Percentiles rank a stretch among this genome's conserved stretches.
Evolutionary conservation across 305 asterid species (phyloP).

Genomic region (Solanum hybrid): DNA sequence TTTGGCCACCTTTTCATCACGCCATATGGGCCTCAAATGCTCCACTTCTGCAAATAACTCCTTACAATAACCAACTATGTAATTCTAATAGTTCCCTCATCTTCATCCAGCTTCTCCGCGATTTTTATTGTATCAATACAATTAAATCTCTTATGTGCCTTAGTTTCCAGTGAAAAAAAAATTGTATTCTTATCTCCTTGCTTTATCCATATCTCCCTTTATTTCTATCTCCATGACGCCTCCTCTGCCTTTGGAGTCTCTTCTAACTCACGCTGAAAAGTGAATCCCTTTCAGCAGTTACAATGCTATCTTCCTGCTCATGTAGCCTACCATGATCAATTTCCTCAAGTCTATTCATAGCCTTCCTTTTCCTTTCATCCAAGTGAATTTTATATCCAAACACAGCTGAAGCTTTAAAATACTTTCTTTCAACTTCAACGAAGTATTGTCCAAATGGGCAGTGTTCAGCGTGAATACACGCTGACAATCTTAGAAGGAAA

Average conservation of each 20-base stretch:
- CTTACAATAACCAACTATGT: neutral
- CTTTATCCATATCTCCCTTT: neutral
- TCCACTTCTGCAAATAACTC: neutral
- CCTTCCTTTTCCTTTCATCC: neutral
- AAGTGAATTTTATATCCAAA: neutral
- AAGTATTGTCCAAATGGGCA: neutral
- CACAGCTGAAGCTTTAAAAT: neutral
- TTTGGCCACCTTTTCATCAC: neutral
- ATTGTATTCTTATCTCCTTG: neutral
- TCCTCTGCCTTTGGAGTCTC: neutral
- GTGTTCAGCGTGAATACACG: neutral
- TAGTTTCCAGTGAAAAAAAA: neutral
- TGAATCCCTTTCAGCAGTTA: neutral
- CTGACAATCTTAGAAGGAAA: neutral
- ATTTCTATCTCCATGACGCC: neutral
- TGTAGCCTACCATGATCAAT: neutral
- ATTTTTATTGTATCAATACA: neutral
- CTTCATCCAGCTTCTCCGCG: neutral
- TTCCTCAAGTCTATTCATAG: neutral
- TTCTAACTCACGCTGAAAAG: neutral
- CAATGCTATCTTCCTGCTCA: neutral
- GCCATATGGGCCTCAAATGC: neutral
- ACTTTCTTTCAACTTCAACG: neutral
- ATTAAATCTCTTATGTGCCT: neutral
- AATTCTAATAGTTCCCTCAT: neutral